phyloP scores from a whole-genome alignment of 2,329 filamentous ascomycete species.

The Colletotrichum tanaceti region DNA sequence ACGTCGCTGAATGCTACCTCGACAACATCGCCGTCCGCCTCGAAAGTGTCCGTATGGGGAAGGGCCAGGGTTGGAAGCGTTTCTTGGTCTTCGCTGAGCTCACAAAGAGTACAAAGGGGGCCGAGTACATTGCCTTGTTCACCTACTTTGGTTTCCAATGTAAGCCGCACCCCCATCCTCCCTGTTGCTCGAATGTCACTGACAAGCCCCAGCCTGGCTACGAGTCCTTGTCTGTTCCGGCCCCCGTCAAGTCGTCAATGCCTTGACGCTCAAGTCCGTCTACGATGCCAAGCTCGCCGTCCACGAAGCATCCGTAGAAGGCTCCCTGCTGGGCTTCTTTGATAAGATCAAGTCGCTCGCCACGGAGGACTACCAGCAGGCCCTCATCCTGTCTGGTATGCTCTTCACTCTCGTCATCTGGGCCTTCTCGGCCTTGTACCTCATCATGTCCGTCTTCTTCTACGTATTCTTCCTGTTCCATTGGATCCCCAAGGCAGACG shows the following conservation, averaged over 20 bases:
- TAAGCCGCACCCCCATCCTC: constrained; percentile 46
- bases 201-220: constrained; percentile 74
- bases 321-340: constrained; percentile 80
- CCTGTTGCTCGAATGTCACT: constrained; percentile 14
- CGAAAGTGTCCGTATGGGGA: constrained; percentile 81
- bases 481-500: constrained; percentile 86
- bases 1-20: constrained; percentile 91
- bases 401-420: constrained; percentile 90
- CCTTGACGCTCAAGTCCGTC: constrained; percentile 86
- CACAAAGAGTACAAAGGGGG: constrained; percentile 90
- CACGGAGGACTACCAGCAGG: constrained; percentile 79
- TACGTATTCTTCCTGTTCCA: constrained; percentile 93
- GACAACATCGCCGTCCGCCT: constrained; percentile 87
- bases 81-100: constrained; percentile 94
- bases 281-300: constrained; percentile 79
- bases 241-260: constrained; percentile 91
- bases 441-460: constrained; percentile 80
- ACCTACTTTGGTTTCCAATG: constrained; percentile 83
- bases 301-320: constrained; percentile 64
- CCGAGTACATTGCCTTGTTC: constrained; percentile 90
- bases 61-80: constrained; percentile 83
- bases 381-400: constrained; percentile 89
- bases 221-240: constrained; percentile 91
- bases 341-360: constrained; percentile 81
- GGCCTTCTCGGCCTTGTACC: constrained; percentile 81